A percentile compares a stretch with the other conserved stretches of the same genome.
phyloP scores from a whole-genome alignment of 192 early-diverging fungal genomes.

The Oehlia diaphana region DNA sequence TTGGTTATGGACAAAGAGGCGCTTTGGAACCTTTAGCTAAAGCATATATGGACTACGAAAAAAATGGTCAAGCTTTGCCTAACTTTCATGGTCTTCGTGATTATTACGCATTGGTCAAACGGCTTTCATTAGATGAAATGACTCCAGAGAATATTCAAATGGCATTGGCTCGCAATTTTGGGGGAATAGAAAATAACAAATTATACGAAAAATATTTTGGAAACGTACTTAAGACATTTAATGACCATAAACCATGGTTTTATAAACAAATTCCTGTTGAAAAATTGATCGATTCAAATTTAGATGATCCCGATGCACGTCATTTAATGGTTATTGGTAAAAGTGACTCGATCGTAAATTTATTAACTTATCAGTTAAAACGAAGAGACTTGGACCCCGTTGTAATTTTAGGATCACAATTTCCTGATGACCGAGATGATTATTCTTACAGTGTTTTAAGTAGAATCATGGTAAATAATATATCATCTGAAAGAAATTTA shows the following conservation, averaged over 20 bases:
- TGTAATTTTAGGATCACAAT: conserved; percentile 25
- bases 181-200: conserved; percentile 10
- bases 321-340: conserved; percentile 31
- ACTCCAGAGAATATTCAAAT: not conserved
- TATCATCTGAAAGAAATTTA: not conserved
- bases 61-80: not conserved
- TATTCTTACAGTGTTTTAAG: conserved; percentile 21
- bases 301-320: conserved; percentile 4
- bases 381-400: not conserved
- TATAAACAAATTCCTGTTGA: conserved; percentile 7
- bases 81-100: conserved; percentile 29
- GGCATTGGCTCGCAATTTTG: conserved; percentile 29
- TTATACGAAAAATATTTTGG: conserved; percentile 11
- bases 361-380: conserved; percentile 13
- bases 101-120: not conserved
- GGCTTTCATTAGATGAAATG: not conserved
- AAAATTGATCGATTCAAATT: conserved; percentile 18
- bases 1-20: not conserved
- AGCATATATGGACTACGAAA: not conserved
- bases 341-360: conserved; percentile 15
- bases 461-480: conserved; percentile 22
- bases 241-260: not conserved
- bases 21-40: not conserved
- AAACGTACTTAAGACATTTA: not conserved
- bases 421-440: conserved; percentile 20